Percentiles rank a stretch among this genome's conserved stretches.
phyloP scores from a whole-genome alignment of 768 basidiomycete genomes.

The Boletus vermiculosoides region DNA sequence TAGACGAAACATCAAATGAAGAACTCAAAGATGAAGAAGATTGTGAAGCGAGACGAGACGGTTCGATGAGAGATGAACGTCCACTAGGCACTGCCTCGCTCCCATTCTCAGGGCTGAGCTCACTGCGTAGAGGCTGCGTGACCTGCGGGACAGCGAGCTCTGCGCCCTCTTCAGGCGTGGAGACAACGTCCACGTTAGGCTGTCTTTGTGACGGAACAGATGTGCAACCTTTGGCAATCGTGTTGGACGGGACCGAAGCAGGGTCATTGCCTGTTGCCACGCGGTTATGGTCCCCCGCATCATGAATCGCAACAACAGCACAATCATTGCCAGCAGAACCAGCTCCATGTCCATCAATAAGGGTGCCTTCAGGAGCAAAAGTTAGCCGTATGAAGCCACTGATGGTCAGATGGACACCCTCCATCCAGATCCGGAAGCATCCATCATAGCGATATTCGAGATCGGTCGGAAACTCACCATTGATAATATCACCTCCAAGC shows the following conservation, averaged over 20 bases:
- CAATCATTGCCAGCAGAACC: conserved; percentile 32
- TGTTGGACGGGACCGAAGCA: conserved; percentile 27
- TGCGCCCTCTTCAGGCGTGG: conserved; percentile 20
- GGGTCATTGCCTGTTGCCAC: conserved; percentile 25
- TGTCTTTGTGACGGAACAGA: conserved; percentile 19
- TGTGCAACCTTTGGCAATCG: conserved; percentile 11
- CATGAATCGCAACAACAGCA: conserved; percentile 15
- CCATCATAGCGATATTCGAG: conserved; percentile 40
- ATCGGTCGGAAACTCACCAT: conserved; percentile 53
- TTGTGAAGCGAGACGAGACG: conserved; percentile 32
- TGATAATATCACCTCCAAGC: conserved; percentile 35
- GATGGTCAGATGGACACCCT: conserved; percentile 40
- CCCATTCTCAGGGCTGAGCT: conserved; percentile 20
- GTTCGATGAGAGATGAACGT: conserved; percentile 27
- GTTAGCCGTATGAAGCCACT: conserved; percentile 60
- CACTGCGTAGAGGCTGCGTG: conserved; percentile 18
- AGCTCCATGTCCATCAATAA: conserved; percentile 38
- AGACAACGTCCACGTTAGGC: conserved; percentile 20
- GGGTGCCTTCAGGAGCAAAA: conserved; percentile 40
- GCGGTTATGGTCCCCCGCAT: conserved; percentile 15
- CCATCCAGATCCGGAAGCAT: conserved; percentile 40
- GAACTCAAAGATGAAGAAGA: conserved; percentile 34
- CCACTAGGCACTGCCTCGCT: conserved; percentile 15
- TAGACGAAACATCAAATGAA: conserved; percentile 47
- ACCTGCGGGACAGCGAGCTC: conserved; percentile 19